phyloP scores from a whole-genome alignment of 331 rosid species.

The Pyracantha coccinea region DNA sequence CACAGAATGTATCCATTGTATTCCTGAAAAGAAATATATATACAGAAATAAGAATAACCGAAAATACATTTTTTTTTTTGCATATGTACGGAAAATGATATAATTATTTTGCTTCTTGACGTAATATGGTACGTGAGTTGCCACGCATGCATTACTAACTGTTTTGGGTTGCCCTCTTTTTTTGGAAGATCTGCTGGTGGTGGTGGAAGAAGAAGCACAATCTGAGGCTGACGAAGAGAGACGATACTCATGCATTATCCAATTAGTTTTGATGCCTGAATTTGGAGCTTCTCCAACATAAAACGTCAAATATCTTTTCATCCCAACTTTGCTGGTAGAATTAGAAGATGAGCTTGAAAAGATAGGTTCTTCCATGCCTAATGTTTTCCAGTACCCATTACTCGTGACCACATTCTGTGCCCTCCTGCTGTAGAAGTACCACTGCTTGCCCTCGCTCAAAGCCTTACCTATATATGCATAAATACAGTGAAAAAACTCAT shows the following conservation, averaged over 20 bases:
- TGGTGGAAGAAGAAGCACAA: constrained; percentile 28
- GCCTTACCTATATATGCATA: constrained; percentile 57
- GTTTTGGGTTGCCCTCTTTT: constrained; percentile 49
- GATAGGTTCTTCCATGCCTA: constrained; percentile 74
- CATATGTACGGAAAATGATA: not conserved
- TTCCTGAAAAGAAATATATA: constrained; percentile 35
- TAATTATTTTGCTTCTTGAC: not conserved
- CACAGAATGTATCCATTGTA: constrained; percentile 64
- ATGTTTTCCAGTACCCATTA: constrained; percentile 74
- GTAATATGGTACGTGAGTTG: not conserved
- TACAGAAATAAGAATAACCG: not conserved
- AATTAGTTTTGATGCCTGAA: constrained; percentile 55
- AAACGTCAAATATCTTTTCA: constrained; percentile 59
- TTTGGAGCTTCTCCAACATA: constrained; percentile 47
- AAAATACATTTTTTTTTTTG: not conserved
- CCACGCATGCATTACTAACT: constrained; percentile 37
- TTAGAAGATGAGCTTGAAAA: constrained; percentile 18
- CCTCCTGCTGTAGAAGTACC: constrained; percentile 90
- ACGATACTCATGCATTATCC: constrained; percentile 89
- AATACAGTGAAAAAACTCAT: not conserved
- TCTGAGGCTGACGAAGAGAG: constrained; percentile 26
- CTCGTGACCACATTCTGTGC: constrained; percentile 46
- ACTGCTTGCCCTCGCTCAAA: constrained; percentile 72
- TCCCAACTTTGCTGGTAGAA: constrained; percentile 43
- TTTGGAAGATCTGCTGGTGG: constrained; percentile 40